Evolutionary conservation across 2,329 filamentous ascomycete species (phyloP), one percentile per base, ranked within the genome.

Genomic region (Catunica adiposa): DNA sequence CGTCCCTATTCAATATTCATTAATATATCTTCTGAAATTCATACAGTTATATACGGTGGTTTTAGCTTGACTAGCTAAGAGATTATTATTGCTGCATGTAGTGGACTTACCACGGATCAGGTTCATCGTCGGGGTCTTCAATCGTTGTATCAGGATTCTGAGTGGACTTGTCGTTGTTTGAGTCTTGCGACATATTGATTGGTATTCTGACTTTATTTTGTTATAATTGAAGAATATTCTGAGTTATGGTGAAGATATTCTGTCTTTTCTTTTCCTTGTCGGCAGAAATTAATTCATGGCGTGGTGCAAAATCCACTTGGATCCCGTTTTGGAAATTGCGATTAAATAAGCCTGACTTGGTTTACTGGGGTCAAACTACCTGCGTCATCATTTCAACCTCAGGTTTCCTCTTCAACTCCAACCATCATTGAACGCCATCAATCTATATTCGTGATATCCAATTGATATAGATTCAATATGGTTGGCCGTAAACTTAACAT

Each of bases 81-180:
- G n/a, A n/a, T n/a, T n/a, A n/a, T n/a, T n/a, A n/a, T 47, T 23
- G 20, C 22, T 15, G 38, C 42, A 14, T 9, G 20, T 3, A 6
- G 3, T 3, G 8, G 37, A 63, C 78, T 69, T 73, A 97, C 92
- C 90, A 97, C 59, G 95, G 90, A 75, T 97, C 92, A 3, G 86
- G 86, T 69, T 96, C 90, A 69, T 96, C 89, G 57, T 90, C 86
- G 38, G 82, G 79, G 47, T 78, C 73, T 26, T 73, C 64, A 34
- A 61, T 59, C 65, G 53, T 69, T 65, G 42, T 26, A 11, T 31
- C 23, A n/a, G 34, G 25, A 22, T 37, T 22, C 25, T 37, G n/a
- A 54, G 44, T 26, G 17, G 67, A 62, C 29, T 66, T 65, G 60
- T 53, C 42, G n/a, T 20, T 47, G 15, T 54, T 26, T 47, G 51